phyloP scores from a whole-genome alignment of 495 filamentous ascomycete species.

The Penicillium herquei region DNA sequence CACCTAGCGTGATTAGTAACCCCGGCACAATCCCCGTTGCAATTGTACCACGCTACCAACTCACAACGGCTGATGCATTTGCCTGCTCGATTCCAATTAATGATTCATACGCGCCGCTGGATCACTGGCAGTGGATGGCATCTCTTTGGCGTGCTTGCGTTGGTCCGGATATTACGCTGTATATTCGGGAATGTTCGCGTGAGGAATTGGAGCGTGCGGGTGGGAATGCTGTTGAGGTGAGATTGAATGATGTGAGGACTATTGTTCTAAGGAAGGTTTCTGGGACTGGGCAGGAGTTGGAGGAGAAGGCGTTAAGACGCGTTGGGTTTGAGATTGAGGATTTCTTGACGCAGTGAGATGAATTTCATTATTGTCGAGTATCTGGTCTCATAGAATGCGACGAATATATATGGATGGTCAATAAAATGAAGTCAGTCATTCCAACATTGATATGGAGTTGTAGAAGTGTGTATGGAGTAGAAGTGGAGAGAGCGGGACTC shows the following conservation, averaged over 20 bases:
- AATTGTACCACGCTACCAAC: slow-evolving; percentile 70
- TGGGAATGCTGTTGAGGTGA: slow-evolving; percentile 50
- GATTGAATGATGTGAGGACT: slow-evolving; percentile 49
- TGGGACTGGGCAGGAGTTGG: slow-evolving; percentile 43
- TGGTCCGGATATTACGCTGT: slow-evolving; percentile 84
- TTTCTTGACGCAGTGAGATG: slow-evolving; percentile 52
- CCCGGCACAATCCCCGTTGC: slow-evolving; percentile 58
- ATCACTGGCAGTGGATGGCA: slow-evolving; percentile 99
- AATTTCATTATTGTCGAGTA: neutral
- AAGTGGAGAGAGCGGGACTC: neutral
- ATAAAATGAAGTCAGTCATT: neutral
- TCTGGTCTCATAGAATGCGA: neutral
- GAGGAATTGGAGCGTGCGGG: slow-evolving; percentile 46
- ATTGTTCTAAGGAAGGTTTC: slow-evolving; percentile 56
- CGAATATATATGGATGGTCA: neutral
- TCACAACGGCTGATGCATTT: slow-evolving; percentile 73
- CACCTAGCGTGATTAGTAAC: slow-evolving; percentile 16
- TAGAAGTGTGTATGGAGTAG: neutral
- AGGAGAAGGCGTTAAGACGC: slow-evolving; percentile 66
- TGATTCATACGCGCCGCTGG: slow-evolving; percentile 74
- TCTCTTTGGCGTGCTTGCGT: slow-evolving; percentile 88
- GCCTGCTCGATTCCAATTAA: slow-evolving; percentile 68
- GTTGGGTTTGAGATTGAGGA: slow-evolving; percentile 83
- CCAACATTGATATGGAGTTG: neutral
- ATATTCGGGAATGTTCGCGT: slow-evolving; percentile 39